Evolutionary conservation across 2,329 filamentous ascomycete species (phyloP).

Genomic region (Stenocarpella maydis): DNA sequence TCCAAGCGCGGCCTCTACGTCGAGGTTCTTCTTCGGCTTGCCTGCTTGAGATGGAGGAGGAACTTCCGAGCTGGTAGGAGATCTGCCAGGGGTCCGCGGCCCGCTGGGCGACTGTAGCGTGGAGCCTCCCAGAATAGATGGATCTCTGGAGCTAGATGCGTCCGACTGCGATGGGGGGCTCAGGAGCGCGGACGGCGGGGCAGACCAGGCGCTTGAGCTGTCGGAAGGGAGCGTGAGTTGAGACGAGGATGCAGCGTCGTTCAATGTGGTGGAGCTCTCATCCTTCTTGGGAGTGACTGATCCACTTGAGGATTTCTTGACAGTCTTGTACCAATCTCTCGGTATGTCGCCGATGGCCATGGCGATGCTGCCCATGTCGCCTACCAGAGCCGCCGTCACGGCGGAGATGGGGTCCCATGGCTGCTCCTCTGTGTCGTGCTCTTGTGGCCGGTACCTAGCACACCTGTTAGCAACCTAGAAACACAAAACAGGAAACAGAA

Average conservation of each 20-base stretch:
- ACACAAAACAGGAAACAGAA: background rate
- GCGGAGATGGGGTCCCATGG: conserved; percentile 83
- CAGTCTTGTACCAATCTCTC: conserved; percentile 60
- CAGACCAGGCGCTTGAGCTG: conserved; percentile 17
- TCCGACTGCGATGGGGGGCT: conserved; percentile 1
- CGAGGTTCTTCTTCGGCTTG: conserved; percentile 14
- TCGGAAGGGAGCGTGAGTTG: conserved; percentile 30
- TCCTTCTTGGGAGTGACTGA: conserved; percentile 23
- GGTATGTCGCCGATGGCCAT: conserved; percentile 83
- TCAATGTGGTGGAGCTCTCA: conserved; percentile 12
- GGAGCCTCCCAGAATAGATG: background rate
- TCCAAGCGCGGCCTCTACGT: conserved; percentile 32
- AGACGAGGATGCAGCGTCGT: conserved; percentile 21
- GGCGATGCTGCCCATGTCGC: conserved; percentile 81
- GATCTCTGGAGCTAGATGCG: conserved; percentile 16
- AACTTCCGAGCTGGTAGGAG: conserved; percentile 7
- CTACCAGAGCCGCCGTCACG: conserved; percentile 79
- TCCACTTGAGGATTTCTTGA: conserved; percentile 32
- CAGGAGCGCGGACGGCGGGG: conserved; percentile 9
- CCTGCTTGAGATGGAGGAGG: background rate
- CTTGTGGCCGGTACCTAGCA: conserved; percentile 58
- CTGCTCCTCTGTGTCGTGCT: conserved; percentile 81
- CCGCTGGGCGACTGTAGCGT: conserved; percentile 17
- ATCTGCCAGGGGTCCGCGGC: background rate
- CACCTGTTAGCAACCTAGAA: conserved; percentile 30